Evolutionary conservation across 169 alveolate species (phyloP).

Genomic region (Toxoplasma gondii): DNA sequence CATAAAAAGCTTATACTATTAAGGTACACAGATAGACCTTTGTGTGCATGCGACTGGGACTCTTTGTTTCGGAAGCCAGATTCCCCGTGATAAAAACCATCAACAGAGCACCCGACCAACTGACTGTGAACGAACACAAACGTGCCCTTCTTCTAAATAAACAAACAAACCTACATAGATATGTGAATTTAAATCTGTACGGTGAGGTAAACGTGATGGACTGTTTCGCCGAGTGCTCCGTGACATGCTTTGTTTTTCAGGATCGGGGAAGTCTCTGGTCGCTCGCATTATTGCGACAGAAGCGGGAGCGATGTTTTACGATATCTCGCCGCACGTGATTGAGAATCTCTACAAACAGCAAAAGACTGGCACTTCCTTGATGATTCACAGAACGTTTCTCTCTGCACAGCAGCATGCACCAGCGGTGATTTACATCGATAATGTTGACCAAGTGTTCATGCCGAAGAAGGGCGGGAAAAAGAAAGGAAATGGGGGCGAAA

Average conservation of each 20-base stretch:
- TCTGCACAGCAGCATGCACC: conserved; percentile 90
- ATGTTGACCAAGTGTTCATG: conserved; percentile 85
- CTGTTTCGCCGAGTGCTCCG: neutral
- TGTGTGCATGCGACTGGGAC: neutral
- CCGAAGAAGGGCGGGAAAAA: conserved; percentile 77
- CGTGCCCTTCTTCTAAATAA: too few species aligned
- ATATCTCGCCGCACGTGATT: conserved; percentile 83
- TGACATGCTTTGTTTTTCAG: conserved; percentile 62
- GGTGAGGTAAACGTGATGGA: neutral
- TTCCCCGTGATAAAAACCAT: too few species aligned
- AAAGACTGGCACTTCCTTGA: conserved; percentile 73
- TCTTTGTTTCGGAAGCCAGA: too few species aligned
- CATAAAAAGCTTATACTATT: neutral
- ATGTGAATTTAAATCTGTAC: neutral
- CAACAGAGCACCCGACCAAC: too few species aligned
- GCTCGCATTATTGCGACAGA: conserved; percentile 83
- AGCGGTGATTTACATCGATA: conserved; percentile 88
- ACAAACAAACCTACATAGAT: neutral
- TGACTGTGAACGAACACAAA: too few species aligned
- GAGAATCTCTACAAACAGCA: conserved; percentile 80
- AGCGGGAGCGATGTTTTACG: conserved; percentile 86
- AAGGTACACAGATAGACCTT: neutral
- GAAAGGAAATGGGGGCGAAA: conserved; percentile 69
- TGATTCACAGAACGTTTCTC: conserved; percentile 80
- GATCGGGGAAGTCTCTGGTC: conserved; percentile 86